Percentiles rank a stretch among this genome's conserved stretches.
Evolutionary conservation across 2,329 filamentous ascomycete species (phyloP).

Genomic region (Davidsoniella neocaledoniae): DNA sequence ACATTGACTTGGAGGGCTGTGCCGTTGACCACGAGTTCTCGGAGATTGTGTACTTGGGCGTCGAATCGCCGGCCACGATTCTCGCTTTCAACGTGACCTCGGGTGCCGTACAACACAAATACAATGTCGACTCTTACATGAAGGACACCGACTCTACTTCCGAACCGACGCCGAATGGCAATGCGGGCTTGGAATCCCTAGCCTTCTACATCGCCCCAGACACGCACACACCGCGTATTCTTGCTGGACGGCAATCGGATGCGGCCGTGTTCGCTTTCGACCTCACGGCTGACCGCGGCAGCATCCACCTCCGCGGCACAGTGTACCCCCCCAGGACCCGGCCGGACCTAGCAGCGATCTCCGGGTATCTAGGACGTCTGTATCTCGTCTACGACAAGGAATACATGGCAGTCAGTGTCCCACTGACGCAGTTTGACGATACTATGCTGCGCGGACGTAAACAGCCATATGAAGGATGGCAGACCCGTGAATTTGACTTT

Average conservation of each 20-base stretch:
- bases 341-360: slow-evolving; percentile 1
- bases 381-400: slow-evolving; percentile 8
- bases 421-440: background rate
- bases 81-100: slow-evolving; percentile 6
- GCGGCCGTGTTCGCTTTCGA: slow-evolving; percentile 2
- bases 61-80: slow-evolving; percentile 1
- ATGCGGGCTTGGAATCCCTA: slow-evolving; percentile 7
- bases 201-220: slow-evolving; percentile 2
- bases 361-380: slow-evolving; percentile 2
- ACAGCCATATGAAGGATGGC: background rate
- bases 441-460: background rate
- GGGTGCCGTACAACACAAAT: background rate
- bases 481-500: background rate
- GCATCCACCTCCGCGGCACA: background rate
- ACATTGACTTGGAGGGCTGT: slow-evolving; percentile 3
- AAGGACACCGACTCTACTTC: too few relatives aligned
- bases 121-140: background rate
- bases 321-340: slow-evolving; percentile 1
- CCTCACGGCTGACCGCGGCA: background rate
- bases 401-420: background rate
- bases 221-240: background rate
- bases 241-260: slow-evolving; percentile 1
- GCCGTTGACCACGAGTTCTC: slow-evolving; percentile 5
- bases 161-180: background rate
- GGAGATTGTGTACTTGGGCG: slow-evolving; percentile 6